Conservation (phyloP, 768 basidiomycete species). For the Lentinula raphanica region DNA sequence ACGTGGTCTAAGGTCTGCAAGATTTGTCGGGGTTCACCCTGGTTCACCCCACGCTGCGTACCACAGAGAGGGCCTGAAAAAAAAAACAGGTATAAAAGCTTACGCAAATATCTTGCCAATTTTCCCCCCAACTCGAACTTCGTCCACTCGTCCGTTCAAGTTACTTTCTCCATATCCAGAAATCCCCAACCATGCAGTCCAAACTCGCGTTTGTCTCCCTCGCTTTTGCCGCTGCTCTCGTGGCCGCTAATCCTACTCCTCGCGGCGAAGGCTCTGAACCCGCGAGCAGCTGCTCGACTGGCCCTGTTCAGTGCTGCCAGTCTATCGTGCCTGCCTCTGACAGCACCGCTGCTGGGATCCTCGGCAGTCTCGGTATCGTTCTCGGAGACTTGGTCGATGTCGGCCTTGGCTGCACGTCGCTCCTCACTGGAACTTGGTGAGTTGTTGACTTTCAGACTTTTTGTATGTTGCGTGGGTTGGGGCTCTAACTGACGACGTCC, state of each 20-base stretch:
- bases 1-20: background rate
- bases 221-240: background rate
- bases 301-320: conserved; percentile 9
- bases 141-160: conserved; percentile 1
- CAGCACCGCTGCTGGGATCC: conserved; percentile 5
- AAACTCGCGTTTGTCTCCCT: conserved; percentile 1
- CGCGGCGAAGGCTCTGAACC: too few species aligned
- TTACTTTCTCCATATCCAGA: background rate
- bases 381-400: conserved; percentile 35
- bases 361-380: conserved; percentile 32
- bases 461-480: too few species aligned
- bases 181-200: conserved; percentile 8
- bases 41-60: too few species aligned
- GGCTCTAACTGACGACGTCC: background rate
- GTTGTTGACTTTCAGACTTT: background rate
- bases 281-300: background rate
- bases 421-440: background rate
- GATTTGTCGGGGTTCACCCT: too few species aligned
- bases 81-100: background rate
- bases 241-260: background rate
- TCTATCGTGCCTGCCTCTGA: conserved; percentile 15
- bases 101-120: too few species aligned
- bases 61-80: background rate
- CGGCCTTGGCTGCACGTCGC: conserved; percentile 3
- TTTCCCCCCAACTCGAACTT: conserved; percentile 5